Percentiles rank a stretch among this genome's conserved stretches.
These are phyloP conservation scores for Skeletonema marinoi DNA, from an alignment of 108 stramenopile species.

Conservation along the genomic window DNA sequence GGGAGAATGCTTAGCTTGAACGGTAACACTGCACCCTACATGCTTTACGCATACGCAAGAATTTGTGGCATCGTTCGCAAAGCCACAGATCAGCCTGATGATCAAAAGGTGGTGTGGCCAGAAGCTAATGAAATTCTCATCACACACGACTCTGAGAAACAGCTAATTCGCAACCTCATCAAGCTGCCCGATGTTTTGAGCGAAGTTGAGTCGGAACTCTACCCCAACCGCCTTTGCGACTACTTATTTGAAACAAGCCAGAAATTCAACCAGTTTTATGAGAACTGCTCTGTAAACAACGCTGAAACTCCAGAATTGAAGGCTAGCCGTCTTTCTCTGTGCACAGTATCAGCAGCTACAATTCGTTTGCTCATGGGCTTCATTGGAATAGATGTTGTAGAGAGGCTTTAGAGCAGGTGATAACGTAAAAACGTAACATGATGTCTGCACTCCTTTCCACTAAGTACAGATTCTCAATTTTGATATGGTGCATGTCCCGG, in stretches of 20 bases:
- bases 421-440: too few relatives aligned
- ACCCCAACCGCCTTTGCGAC: slow-evolving; percentile 94
- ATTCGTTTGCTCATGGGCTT: slow-evolving; percentile 84
- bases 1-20: slow-evolving; percentile 97
- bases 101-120: slow-evolving; percentile 65
- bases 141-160: slow-evolving; percentile 83
- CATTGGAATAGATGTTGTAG: slow-evolving; percentile 92
- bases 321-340: slow-evolving; percentile 86
- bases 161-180: slow-evolving; percentile 89
- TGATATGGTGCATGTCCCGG: too few relatives aligned
- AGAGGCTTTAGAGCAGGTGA: slow-evolving; percentile 66
- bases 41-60: slow-evolving; percentile 97
- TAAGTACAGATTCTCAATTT: too few relatives aligned
- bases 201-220: slow-evolving; percentile 89
- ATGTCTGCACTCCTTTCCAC: too few relatives aligned
- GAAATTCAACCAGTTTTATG: slow-evolving; percentile 91
- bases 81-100: slow-evolving; percentile 73
- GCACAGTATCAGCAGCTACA: slow-evolving; percentile 88
- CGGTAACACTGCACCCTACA: slow-evolving; percentile 99
- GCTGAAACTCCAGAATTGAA: slow-evolving; percentile 81
- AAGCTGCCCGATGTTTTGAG: slow-evolving; percentile 79
- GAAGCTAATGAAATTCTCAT: slow-evolving; percentile 73
- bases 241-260: slow-evolving; percentile 93
- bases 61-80: slow-evolving; percentile 95
- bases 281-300: slow-evolving; percentile 89